Percentiles rank a stretch among this genome's conserved stretches.
These are phyloP conservation scores for Thelonectria olida DNA, from an alignment of 2,329 filamentous ascomycete species.

Conservation along the genomic window DNA sequence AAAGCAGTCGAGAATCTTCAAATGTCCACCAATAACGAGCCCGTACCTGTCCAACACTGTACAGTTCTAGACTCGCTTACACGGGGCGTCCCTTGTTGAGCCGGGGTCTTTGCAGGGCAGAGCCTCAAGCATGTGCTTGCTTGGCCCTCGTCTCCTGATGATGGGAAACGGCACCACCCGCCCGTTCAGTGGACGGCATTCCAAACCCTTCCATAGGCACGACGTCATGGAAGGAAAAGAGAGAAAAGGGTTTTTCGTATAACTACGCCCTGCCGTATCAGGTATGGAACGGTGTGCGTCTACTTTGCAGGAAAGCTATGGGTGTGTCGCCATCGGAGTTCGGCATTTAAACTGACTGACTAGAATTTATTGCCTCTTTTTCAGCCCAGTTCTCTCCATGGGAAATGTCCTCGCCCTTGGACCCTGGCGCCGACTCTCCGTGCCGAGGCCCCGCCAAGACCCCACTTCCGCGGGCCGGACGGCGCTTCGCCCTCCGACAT, in stretches of 20 bases:
- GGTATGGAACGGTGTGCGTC: background rate
- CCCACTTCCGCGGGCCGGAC: slow-evolving; percentile 25
- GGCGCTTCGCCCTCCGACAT: slow-evolving; percentile 33
- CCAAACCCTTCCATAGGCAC: background rate
- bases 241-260: slow-evolving; percentile 12
- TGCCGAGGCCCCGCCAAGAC: slow-evolving; percentile 23
- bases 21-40: background rate
- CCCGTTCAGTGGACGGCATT: too few relatives aligned
- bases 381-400: background rate
- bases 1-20: too few relatives aligned
- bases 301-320: background rate
- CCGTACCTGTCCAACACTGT: too few relatives aligned
- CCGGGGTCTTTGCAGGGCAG: background rate
- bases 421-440: slow-evolving; percentile 29
- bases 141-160: background rate
- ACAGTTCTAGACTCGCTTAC: background rate
- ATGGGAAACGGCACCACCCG: background rate
- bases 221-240: slow-evolving; percentile 3
- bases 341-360: slow-evolving; percentile 13
- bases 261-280: slow-evolving; percentile 17
- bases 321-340: slow-evolving; percentile 8
- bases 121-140: slow-evolving; percentile 5
- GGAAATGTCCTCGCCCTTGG: slow-evolving; percentile 22
- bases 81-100: background rate
- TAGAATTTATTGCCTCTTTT: background rate